Evolutionary conservation across 345 rosid genomes (phyloP).

Genomic region (Sapria himalayana): DNA sequence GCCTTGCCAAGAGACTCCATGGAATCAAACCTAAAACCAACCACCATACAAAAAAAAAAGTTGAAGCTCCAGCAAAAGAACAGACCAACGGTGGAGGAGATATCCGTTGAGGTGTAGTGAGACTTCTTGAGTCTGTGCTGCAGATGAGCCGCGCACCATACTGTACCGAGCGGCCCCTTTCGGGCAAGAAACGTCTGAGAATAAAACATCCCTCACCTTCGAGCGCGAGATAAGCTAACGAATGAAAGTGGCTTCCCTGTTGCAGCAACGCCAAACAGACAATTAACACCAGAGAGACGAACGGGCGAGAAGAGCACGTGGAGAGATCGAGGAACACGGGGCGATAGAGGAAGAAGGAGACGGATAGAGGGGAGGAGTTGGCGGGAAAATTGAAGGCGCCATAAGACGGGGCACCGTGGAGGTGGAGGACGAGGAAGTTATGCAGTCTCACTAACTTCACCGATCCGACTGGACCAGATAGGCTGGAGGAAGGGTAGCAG

Average conservation of each 20-base stretch:
- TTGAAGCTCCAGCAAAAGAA: no score
- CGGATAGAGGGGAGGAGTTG: slow-evolving; percentile 61
- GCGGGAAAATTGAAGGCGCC: no score
- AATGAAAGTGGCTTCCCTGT: no score
- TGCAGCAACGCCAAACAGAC: no score
- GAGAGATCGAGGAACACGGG: neutral
- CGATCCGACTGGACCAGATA: no score
- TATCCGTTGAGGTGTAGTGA: slow-evolving; percentile 53
- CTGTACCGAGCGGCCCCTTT: slow-evolving; percentile 63
- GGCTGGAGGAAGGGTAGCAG: no score
- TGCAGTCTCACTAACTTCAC: no score
- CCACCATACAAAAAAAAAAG: no score
- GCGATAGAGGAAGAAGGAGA: slow-evolving; percentile 38
- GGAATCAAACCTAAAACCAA: no score
- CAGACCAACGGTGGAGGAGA: slow-evolving; percentile 53
- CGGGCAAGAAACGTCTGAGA: slow-evolving; percentile 53
- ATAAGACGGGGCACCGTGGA: no score
- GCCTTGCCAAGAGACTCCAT: no score
- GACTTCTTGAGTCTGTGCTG: slow-evolving; percentile 64
- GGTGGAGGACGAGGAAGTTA: slow-evolving; percentile 40
- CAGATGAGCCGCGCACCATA: slow-evolving; percentile 78
- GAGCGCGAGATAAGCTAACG: no score
- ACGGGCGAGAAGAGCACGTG: neutral
- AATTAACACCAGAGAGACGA: slow-evolving; percentile 7
- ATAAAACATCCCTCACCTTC: slow-evolving; percentile 54